Evolutionary conservation across 768 basidiomycete species (phyloP).

Genomic region (Crepidotus variabilis): DNA sequence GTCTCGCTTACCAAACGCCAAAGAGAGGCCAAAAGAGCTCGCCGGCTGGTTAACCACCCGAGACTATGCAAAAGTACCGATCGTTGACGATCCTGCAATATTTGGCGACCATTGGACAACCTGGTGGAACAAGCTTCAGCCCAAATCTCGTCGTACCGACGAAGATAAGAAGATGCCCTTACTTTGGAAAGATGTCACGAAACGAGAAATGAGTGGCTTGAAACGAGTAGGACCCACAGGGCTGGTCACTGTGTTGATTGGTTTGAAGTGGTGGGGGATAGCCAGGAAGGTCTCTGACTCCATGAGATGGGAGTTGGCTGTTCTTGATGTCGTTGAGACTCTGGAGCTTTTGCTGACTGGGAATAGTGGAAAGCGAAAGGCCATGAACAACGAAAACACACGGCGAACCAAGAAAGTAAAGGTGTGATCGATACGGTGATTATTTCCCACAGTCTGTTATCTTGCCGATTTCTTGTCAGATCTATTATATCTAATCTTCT

Average conservation of each 20-base stretch:
- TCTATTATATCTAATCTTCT: no score
- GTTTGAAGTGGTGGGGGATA: not conserved
- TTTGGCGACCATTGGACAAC: not conserved
- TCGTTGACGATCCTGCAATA: not conserved
- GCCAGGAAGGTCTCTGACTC: not conserved
- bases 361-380: not conserved
- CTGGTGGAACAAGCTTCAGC: not conserved
- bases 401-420: not conserved
- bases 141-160: not conserved
- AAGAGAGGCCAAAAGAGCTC: not conserved
- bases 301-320: not conserved
- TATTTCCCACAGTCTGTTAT: not conserved
- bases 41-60: not conserved
- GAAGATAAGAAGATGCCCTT: not conserved
- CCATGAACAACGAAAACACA: not conserved
- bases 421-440: not conserved
- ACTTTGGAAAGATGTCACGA: not conserved
- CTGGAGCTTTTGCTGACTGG: not conserved
- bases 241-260: not conserved
- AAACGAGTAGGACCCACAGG: not conserved
- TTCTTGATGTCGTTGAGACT: not conserved
- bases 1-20: no score
- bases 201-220: not conserved
- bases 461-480: not conserved
- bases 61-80: not conserved